A percentile compares a stretch with the other conserved stretches of the same genome.
Evolutionary conservation across 352 stramenopile genomes (phyloP).

Genomic region (Globisporangium paddicum): DNA sequence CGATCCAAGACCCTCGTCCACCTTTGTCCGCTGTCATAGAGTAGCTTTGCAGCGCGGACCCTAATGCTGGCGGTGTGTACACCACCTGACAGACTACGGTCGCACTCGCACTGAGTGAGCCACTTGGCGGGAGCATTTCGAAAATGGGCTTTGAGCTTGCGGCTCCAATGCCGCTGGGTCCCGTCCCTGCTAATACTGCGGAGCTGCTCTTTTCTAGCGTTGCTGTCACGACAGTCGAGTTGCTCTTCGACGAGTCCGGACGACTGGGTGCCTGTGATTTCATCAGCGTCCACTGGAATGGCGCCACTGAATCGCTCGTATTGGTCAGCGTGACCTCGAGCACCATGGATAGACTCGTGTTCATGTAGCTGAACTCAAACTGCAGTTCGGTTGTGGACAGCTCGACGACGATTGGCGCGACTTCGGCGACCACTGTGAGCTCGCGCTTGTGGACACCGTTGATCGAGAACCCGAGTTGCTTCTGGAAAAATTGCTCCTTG

Average conservation of each 20-base stretch:
- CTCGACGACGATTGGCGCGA: constrained; percentile 85
- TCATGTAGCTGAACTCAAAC: constrained; percentile 73
- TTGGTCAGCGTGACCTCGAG: constrained; percentile 83
- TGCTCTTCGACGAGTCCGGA: constrained; percentile 64
- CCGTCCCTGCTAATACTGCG: neutral
- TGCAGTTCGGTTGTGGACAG: constrained; percentile 46
- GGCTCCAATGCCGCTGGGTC: neutral
- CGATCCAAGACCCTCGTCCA: constrained; percentile 21
- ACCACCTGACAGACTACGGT: constrained; percentile 42
- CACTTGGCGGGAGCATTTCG: constrained; percentile 44
- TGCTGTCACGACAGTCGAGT: constrained; percentile 21
- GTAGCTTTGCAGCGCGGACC: neutral
- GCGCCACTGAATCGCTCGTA: constrained; percentile 84
- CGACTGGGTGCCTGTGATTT: constrained; percentile 14
- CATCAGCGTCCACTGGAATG: constrained; percentile 74
- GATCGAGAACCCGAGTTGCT: constrained; percentile 77
- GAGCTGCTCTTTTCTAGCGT: constrained; percentile 15
- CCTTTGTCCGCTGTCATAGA: neutral
- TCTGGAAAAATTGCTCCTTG: constrained; percentile 84
- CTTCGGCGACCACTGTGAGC: constrained; percentile 79
- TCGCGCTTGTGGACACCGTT: constrained; percentile 86
- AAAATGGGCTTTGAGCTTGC: constrained; percentile 23
- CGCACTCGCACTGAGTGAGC: constrained; percentile 27
- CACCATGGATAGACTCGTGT: constrained; percentile 42
- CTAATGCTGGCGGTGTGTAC: constrained; percentile 36